Percentiles rank a stretch among this genome's conserved stretches.
These are phyloP conservation scores for Rhynchospora breviuscula DNA, from an alignment of 176 grass and related monocot species.

Conservation along the genomic window DNA sequence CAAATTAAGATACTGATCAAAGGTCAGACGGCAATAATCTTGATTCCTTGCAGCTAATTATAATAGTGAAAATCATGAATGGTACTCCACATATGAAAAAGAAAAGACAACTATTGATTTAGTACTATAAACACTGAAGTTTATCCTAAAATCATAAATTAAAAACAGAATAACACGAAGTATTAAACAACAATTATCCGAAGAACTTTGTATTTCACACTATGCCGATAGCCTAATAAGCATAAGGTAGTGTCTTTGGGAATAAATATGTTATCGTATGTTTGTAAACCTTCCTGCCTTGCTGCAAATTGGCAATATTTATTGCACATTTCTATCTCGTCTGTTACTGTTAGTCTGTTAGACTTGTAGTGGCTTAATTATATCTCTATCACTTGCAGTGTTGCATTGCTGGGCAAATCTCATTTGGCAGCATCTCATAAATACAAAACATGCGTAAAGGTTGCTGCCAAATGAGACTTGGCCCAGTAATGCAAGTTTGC, in stretches of 20 bases:
- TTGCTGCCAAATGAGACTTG: constrained; percentile 46
- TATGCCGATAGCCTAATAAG: neutral
- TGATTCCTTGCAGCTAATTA: too few species aligned
- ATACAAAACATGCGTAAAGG: neutral
- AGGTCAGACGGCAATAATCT: neutral
- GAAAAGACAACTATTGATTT: neutral
- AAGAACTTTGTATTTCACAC: neutral
- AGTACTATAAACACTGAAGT: neutral
- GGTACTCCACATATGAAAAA: neutral
- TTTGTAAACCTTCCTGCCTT: neutral
- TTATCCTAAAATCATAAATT: neutral
- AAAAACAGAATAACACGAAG: neutral
- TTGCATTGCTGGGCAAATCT: constrained; percentile 55
- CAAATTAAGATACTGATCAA: neutral
- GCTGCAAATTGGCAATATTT: neutral
- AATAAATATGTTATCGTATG: neutral
- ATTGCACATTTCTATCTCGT: neutral
- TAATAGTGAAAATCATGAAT: too few species aligned
- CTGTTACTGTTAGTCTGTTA: neutral
- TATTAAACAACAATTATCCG: neutral
- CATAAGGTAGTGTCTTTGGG: neutral
- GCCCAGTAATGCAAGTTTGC: constrained; percentile 32
- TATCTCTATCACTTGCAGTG: neutral
- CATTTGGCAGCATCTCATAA: constrained; percentile 36
- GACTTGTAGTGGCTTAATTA: neutral